Evolutionary conservation across 495 filamentous ascomycete species (phyloP), one percentile per base, ranked within the genome.

Genomic region (Evernia prunastri): DNA sequence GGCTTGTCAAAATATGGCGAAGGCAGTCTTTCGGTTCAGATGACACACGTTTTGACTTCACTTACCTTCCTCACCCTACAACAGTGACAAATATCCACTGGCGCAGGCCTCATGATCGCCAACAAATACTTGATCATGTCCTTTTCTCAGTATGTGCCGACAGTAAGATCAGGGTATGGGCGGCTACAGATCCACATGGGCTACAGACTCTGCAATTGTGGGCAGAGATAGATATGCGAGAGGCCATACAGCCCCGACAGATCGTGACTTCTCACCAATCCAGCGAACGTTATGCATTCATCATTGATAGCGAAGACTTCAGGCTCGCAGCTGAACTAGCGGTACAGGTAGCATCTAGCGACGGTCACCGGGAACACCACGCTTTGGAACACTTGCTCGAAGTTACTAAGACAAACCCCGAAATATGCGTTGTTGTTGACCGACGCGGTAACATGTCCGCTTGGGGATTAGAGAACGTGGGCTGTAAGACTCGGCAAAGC

Each of bases 111-210:
- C 82, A 81, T 57, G 84, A 92, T 70, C 78, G 82, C 39, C 90
- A 90, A 33, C 89, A 96, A 70, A 87, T 84, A 9, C 83, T 88
- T 47, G 91, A 93, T 45, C 92, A 95, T 74, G 88, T 95, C 4
- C 80, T 99, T n/a, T 97, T 94, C 71, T 96, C 95, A 0, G 84
- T 94, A 63, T 95, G 91, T 70, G 83, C 82, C n/a, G 95, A 97
- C 70, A 86, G 87, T 51, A 82, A 88, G 59, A 74, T 97, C 59
- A 82, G 94, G 63, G 80, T 97, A 56, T 99, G 92, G 92, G 85
- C 88, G 4, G 81, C 86, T 42, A 86, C 84, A 17, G 90, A 96
- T 65, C 80, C 84, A 51, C 86, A 93, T 70, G 84, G 86, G 10
- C 76, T 86, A 36, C 84, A 89, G 56, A 81, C 87, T 0, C 74